Percentiles rank a stretch among this genome's conserved stretches.
Conservation (phyloP, 129 eudicot species). For the Silybum marianum region DNA sequence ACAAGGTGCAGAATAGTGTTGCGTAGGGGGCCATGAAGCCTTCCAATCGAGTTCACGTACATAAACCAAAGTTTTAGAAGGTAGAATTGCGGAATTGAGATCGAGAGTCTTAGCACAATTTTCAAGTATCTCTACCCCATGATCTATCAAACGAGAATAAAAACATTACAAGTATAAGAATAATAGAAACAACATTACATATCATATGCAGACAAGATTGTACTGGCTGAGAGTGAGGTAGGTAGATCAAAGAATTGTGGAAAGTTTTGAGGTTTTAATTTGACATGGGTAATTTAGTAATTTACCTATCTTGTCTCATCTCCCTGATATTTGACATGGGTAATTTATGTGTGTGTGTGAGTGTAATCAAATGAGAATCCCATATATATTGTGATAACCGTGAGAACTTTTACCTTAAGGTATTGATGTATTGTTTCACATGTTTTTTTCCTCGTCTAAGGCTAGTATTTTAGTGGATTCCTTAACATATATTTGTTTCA, state of each 20-base stretch:
- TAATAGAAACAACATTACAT: no score
- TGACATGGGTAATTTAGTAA: not conserved
- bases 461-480: no score
- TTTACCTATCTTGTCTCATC: not conserved
- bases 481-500: no score
- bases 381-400: no score
- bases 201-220: no score
- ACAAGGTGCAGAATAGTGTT: constrained; percentile 32
- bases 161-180: not conserved
- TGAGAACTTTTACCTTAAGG: no score
- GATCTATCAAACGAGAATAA: constrained; percentile 42
- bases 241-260: not conserved
- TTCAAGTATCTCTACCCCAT: constrained; percentile 62
- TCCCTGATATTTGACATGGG: no score
- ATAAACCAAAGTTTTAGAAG: constrained; percentile 46
- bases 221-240: not conserved
- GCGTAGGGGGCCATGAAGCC: constrained; percentile 66
- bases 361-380: no score
- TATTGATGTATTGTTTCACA: no score
- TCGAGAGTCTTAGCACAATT: constrained; percentile 65
- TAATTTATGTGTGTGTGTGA: no score
- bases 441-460: no score
- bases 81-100: constrained; percentile 51
- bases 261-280: no score
- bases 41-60: constrained; percentile 98